phyloP scores from a whole-genome alignment of 2,329 filamentous ascomycete genomes.

The Claviceps fusiformis region DNA sequence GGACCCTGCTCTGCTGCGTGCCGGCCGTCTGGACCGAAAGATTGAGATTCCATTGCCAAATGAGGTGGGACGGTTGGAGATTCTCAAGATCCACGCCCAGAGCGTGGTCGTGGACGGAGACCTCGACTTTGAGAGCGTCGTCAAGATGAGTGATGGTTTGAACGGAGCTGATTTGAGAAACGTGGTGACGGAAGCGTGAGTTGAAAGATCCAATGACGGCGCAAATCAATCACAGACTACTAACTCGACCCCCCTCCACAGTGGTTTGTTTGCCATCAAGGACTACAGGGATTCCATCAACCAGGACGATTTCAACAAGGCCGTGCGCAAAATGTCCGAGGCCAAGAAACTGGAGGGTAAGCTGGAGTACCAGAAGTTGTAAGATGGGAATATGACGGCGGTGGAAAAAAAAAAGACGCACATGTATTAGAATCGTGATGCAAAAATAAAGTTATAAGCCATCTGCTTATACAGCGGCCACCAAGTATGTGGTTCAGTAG shows the following conservation, averaged over 20 bases:
- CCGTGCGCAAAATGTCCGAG: constrained; percentile 92
- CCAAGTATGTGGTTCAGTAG: background rate
- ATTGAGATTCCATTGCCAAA: constrained; percentile 96
- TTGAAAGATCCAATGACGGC: constrained; percentile 19
- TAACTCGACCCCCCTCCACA: constrained; percentile 20
- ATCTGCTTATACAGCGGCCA: background rate
- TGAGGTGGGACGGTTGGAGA: constrained; percentile 89
- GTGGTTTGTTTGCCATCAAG: constrained; percentile 94
- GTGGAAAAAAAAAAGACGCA: no score
- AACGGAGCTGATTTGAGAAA: constrained; percentile 97
- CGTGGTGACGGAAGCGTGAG: constrained; percentile 95
- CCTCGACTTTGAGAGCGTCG: constrained; percentile 96
- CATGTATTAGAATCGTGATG: no score
- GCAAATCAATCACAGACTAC: background rate
- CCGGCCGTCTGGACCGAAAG: constrained; percentile 89
- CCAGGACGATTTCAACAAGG: constrained; percentile 99
- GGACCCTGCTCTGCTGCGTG: constrained; percentile 82
- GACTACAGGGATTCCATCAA: constrained; percentile 92
- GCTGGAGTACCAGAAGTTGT: constrained; percentile 93
- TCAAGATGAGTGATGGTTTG: constrained; percentile 98
- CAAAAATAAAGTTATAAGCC: background rate
- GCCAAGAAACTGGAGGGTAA: constrained; percentile 98
- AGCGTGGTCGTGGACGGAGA: constrained; percentile 84
- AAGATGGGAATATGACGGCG: constrained; percentile 14
- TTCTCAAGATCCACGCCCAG: constrained; percentile 91